Base-by-base conservation (phyloP, 306 rosid species). In the Gillenia trifoliata region DNA sequence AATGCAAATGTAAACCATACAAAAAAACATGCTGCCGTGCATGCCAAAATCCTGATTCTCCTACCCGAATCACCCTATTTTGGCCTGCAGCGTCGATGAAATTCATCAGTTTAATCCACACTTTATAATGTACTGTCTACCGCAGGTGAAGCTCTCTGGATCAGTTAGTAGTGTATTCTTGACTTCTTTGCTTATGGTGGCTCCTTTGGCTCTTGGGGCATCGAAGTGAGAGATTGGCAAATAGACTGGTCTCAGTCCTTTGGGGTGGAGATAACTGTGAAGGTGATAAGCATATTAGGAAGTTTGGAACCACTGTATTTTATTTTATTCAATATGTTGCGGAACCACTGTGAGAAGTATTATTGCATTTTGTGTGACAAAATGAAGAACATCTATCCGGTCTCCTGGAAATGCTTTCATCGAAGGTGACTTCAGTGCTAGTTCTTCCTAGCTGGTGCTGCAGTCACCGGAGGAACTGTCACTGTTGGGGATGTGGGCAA, bases 351-450 rank as follows among this genome's bases (percentile, higher is more conserved):
- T 77, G 62, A 72, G 64, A 49, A 55, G 69, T 64, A 56, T 63
- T 52, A 75, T 71, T 57, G 54, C 13, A 33, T 25, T 50, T 36
- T 64, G 64, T 66, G 50, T 82, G 54, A 80, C 23, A 59, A 74
- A 34, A 26, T 75, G 67, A 70, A 65, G 10, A 78, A 11, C 8
- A 19, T 64, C 50, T 26, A 26, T 68, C 81, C 89, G 99, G 88
- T 89, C 98, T 77, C 96, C 98, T 40, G 97, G 97, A 70, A 88
- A 84, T 66, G 96, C 97, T 78, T 95, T 82, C 83, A 98, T 95
- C 4, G 99, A 95, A 86, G 98, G 99, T 20, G 99, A 92, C 98
- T 78, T 95, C 98, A 95, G 99, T 84, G 97, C 99, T 73, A 95
- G 99, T 83, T 95, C 93, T 95, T 95, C 83, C 92, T 92, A 28